Percentiles rank a stretch among this genome's conserved stretches.
phyloP scores from a whole-genome alignment of 2,329 filamentous ascomycete species.

The Trichoderma oligosporum region DNA sequence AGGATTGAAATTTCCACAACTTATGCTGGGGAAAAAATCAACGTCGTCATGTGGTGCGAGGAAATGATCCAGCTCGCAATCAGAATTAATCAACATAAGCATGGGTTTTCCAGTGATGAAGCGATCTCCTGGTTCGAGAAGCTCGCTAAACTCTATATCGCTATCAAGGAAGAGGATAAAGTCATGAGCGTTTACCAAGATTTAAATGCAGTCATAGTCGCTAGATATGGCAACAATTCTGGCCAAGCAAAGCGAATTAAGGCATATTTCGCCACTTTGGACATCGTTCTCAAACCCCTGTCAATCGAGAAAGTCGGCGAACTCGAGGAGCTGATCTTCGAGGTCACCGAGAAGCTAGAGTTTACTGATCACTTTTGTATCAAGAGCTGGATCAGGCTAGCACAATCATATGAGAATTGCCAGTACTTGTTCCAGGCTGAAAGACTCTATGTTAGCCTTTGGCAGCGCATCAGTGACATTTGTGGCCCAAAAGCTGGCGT shows the following conservation, averaged over 20 bases:
- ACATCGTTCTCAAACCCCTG: conserved; percentile 33
- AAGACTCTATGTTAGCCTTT: conserved; percentile 38
- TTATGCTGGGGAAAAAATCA: neutral
- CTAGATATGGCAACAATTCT: neutral
- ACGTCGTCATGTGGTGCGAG: neutral
- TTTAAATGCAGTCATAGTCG: neutral
- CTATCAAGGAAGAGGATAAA: neutral
- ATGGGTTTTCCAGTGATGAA: neutral
- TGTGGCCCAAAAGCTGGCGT: conserved; percentile 30
- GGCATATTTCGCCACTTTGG: conserved; percentile 33
- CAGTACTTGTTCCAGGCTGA: conserved; percentile 35
- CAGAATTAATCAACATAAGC: neutral
- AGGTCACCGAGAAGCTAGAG: conserved; percentile 34
- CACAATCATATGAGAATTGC: conserved; percentile 33
- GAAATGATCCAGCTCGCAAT: neutral
- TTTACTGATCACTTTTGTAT: conserved; percentile 33
- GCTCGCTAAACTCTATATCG: neutral
- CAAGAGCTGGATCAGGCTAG: conserved; percentile 35
- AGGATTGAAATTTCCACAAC: neutral
- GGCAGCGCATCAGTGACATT: conserved; percentile 36
- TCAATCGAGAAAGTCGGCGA: conserved; percentile 28
- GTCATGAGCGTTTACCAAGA: neutral
- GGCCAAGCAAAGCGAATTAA: conserved; percentile 28
- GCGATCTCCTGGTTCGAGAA: neutral
- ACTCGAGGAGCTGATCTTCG: conserved; percentile 35